phyloP scores from a whole-genome alignment of 2,329 filamentous ascomycete species.

The Fusarium sp. region DNA sequence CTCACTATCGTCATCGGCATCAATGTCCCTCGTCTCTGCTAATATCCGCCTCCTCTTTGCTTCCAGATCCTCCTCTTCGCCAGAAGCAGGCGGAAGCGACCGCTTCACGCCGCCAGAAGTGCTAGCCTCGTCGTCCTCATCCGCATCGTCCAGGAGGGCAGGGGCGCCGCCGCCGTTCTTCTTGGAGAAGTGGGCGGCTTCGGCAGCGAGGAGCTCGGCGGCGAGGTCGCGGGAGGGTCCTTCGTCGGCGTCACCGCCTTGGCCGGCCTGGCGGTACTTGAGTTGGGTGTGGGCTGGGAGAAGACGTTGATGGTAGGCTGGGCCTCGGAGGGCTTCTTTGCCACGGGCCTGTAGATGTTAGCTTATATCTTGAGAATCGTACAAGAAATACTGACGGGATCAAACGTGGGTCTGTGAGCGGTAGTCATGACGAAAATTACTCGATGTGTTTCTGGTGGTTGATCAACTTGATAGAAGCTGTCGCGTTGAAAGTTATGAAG shows the following conservation, averaged over 20 bases:
- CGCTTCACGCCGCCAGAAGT: conserved; percentile 64
- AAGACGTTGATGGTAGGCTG: conserved; percentile 94
- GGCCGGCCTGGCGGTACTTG: conserved; percentile 85
- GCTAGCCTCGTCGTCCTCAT: conserved; percentile 55
- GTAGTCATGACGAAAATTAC: conserved; percentile 62
- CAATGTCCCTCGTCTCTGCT: conserved; percentile 86
- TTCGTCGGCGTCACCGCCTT: conserved; percentile 78
- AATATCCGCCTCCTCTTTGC: conserved; percentile 86
- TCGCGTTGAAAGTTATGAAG: neutral
- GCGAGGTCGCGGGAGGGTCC: conserved; percentile 80
- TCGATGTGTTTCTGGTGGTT: conserved; percentile 2
- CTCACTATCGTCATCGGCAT: conserved; percentile 72
- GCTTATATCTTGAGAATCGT: conserved; percentile 16
- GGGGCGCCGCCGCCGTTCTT: conserved; percentile 65
- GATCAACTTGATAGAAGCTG: neutral
- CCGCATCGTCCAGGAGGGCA: conserved; percentile 56
- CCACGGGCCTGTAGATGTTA: conserved; percentile 73
- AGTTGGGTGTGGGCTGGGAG: conserved; percentile 92
- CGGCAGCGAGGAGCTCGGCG: conserved; percentile 86
- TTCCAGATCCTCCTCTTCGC: conserved; percentile 68
- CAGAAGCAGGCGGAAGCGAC: conserved; percentile 48
- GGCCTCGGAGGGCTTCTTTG: conserved; percentile 92
- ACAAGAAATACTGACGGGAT: conserved; percentile 70
- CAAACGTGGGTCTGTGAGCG: conserved; percentile 89
- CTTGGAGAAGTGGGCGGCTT: conserved; percentile 87